phyloP scores from a whole-genome alignment of 768 basidiomycete species.

The Kondoa malvinella region DNA sequence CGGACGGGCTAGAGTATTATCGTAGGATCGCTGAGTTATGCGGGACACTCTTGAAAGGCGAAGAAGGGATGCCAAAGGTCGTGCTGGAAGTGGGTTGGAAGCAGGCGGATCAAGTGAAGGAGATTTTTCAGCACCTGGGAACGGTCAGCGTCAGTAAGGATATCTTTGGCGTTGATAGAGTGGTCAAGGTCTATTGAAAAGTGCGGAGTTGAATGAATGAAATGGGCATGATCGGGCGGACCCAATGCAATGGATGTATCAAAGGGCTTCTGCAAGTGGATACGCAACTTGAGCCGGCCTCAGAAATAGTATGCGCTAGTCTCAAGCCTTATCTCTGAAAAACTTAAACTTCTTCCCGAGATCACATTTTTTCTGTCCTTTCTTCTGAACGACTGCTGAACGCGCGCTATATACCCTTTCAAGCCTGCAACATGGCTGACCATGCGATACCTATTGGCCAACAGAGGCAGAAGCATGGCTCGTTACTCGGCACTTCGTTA shows the following conservation, averaged over 20 bases:
- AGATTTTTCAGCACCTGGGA: conserved; percentile 8
- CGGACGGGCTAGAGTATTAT: conserved; percentile 51
- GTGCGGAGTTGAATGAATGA: too few species aligned
- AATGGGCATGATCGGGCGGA: too few species aligned
- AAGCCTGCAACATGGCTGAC: background rate
- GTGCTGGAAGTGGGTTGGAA: conserved; percentile 25
- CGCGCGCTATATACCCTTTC: too few species aligned
- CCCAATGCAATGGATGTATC: too few species aligned
- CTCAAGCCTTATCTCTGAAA: too few species aligned
- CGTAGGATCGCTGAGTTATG: conserved; percentile 51
- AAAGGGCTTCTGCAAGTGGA: too few species aligned
- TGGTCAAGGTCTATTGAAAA: conserved; percentile 15
- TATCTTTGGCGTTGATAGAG: conserved; percentile 19
- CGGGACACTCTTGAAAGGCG: background rate
- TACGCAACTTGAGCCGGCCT: too few species aligned
- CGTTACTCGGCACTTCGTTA: background rate
- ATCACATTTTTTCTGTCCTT: too few species aligned
- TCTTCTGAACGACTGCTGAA: too few species aligned
- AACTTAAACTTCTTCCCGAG: too few species aligned
- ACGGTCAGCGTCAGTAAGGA: conserved; percentile 14
- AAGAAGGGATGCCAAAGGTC: conserved; percentile 7
- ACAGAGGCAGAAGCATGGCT: background rate
- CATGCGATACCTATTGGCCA: background rate
- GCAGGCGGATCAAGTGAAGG: conserved; percentile 17
- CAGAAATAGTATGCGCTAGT: too few species aligned